A percentile compares a stretch with the other conserved stretches of the same genome.
phyloP scores from a whole-genome alignment of 1,284 basidiomycete species.

The Xerocomus amazonicus region DNA sequence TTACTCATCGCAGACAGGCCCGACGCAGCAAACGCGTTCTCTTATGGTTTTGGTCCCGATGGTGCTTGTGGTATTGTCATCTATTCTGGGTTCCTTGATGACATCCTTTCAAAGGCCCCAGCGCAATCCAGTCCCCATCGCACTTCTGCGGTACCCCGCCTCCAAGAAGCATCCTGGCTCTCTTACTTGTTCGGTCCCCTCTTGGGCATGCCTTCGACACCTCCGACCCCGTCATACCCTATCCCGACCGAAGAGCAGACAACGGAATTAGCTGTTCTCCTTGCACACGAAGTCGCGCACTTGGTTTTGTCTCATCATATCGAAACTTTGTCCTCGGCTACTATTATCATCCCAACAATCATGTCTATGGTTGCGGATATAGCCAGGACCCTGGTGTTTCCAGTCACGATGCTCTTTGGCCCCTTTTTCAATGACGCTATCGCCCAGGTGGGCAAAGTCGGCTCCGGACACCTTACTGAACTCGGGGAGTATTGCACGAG shows the following conservation, averaged over 20 bases:
- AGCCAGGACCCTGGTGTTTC: slow-evolving; percentile 74
- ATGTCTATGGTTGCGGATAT: slow-evolving; percentile 75
- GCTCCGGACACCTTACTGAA: slow-evolving; percentile 69
- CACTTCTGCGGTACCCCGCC: slow-evolving; percentile 5
- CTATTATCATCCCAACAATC: slow-evolving; percentile 77
- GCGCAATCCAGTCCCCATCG: slow-evolving; percentile 23
- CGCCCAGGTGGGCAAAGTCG: slow-evolving; percentile 71
- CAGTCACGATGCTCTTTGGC: slow-evolving; percentile 84
- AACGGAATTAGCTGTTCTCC: slow-evolving; percentile 76
- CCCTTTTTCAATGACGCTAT: slow-evolving; percentile 91
- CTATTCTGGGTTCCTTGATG: slow-evolving; percentile 83
- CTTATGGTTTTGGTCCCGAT: slow-evolving; percentile 86
- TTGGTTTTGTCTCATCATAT: slow-evolving; percentile 85
- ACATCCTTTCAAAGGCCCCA: slow-evolving; percentile 55
- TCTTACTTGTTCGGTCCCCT: slow-evolving; percentile 48
- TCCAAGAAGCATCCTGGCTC: slow-evolving; percentile 43
- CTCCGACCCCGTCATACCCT: slow-evolving; percentile 33
- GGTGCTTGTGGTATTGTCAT: slow-evolving; percentile 88
- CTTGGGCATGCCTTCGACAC: slow-evolving; percentile 33
- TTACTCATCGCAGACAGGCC: slow-evolving; percentile 81
- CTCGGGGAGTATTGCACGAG: slow-evolving; percentile 70
- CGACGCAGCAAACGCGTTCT: slow-evolving; percentile 80
- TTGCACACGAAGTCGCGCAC: slow-evolving; percentile 88
- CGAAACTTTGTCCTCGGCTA: slow-evolving; percentile 79
- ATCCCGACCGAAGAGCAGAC: slow-evolving; percentile 79